Conservation (phyloP, 306 rosid species). For the Cicer cuneatum region DNA sequence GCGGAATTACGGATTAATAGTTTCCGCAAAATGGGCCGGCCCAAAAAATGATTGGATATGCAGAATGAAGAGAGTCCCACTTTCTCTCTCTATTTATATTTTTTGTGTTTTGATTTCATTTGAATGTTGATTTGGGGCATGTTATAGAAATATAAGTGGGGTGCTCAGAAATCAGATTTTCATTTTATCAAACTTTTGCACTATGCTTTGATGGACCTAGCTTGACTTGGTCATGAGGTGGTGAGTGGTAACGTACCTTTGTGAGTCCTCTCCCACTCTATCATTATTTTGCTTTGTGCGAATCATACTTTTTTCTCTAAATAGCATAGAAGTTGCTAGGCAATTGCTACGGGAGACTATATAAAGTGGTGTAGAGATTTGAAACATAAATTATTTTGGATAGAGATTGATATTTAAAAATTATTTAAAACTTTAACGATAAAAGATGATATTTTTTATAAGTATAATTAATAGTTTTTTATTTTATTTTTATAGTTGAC, state of each 20-base stretch:
- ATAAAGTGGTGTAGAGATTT: too few species aligned
- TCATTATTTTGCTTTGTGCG: background rate
- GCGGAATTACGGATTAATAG: slow-evolving; percentile 11
- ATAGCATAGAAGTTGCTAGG: too few species aligned
- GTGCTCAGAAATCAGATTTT: slow-evolving; percentile 31
- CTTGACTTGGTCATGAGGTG: slow-evolving; percentile 46
- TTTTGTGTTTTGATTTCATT: background rate
- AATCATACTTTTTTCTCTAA: background rate
- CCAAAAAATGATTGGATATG: slow-evolving; percentile 57
- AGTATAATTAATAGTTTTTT: too few species aligned
- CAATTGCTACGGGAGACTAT: too few species aligned
- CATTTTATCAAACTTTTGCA: slow-evolving; percentile 35
- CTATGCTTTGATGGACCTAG: slow-evolving; percentile 36
- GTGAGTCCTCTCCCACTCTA: background rate
- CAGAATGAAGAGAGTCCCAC: slow-evolving; percentile 29
- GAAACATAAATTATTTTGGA: too few species aligned
- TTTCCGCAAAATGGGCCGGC: slow-evolving; percentile 60
- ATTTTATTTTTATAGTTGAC: too few species aligned
- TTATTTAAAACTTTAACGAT: too few species aligned
- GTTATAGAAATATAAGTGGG: background rate
- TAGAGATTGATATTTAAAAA: too few species aligned
- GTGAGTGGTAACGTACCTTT: slow-evolving; percentile 23
- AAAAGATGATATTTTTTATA: too few species aligned
- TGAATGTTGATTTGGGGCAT: slow-evolving; percentile 4
- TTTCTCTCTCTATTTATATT: slow-evolving; percentile 18